Conservation (phyloP, 768 basidiomycete genomes). For the Chalciporus piperatus region DNA sequence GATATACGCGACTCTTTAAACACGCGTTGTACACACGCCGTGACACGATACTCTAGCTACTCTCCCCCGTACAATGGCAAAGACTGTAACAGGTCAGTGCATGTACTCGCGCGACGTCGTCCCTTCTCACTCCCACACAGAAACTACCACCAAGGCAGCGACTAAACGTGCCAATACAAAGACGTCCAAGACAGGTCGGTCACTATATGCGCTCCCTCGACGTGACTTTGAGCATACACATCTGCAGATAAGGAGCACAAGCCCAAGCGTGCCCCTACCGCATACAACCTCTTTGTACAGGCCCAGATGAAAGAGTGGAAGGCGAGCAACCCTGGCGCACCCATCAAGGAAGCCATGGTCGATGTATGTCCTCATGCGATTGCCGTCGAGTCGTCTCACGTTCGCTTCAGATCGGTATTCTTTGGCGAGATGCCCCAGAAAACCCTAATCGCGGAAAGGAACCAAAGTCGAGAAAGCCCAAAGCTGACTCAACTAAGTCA, state of each 20-base stretch:
- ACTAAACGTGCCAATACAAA: slow-evolving; percentile 51
- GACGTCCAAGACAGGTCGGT: slow-evolving; percentile 38
- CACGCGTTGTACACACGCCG: slow-evolving; percentile 1
- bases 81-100: slow-evolving; percentile 45
- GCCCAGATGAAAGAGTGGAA: slow-evolving; percentile 58
- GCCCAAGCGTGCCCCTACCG: slow-evolving; percentile 54
- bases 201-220: slow-evolving; percentile 1
- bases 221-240: neutral
- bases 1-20: slow-evolving; percentile 26
- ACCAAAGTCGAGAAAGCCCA: slow-evolving; percentile 45
- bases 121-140: slow-evolving; percentile 30
- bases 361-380: slow-evolving; percentile 31
- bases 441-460: slow-evolving; percentile 63
- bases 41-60: slow-evolving; percentile 4
- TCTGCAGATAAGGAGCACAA: slow-evolving; percentile 41
- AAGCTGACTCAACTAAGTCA: slow-evolving; percentile 27
- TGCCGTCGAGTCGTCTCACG: slow-evolving; percentile 5
- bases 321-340: slow-evolving; percentile 45
- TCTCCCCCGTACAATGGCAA: slow-evolving; percentile 42
- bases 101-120: neutral
- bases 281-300: slow-evolving; percentile 58
- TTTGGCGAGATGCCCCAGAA: slow-evolving; percentile 60
- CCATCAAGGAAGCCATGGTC: slow-evolving; percentile 53
- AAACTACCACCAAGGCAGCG: slow-evolving; percentile 53
- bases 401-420: slow-evolving; percentile 44